A percentile compares a stretch with the other conserved stretches of the same genome.
phyloP scores from a whole-genome alignment of 768 basidiomycete species.

The Clathrus columnatus region DNA sequence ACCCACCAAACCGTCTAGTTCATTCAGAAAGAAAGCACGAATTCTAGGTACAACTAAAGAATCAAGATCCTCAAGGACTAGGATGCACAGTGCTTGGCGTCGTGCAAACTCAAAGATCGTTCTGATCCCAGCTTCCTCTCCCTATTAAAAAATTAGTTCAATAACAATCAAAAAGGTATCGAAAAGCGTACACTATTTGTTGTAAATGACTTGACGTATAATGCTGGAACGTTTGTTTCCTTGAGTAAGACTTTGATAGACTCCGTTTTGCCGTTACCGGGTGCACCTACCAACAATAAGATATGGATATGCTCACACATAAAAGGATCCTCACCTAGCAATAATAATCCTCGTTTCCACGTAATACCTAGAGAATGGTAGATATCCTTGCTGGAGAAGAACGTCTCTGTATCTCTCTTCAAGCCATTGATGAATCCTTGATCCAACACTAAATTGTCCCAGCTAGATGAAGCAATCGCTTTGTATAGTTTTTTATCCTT shows the following conservation, averaged over 20 bases:
- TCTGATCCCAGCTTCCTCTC: slow-evolving; percentile 23
- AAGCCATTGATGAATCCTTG: slow-evolving; percentile 26
- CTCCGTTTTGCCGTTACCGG: slow-evolving; percentile 34
- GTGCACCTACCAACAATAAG: slow-evolving; percentile 18
- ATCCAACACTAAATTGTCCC: slow-evolving; percentile 28
- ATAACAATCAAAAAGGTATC: background rate
- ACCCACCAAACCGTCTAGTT: slow-evolving; percentile 22
- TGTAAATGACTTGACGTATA: slow-evolving; percentile 35
- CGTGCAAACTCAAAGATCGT: slow-evolving; percentile 30
- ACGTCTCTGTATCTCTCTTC: slow-evolving; percentile 29
- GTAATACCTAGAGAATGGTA: slow-evolving; percentile 32
- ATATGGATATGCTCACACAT: background rate
- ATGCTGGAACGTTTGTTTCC: slow-evolving; percentile 22
- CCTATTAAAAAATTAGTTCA: background rate
- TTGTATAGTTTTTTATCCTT: slow-evolving; percentile 20
- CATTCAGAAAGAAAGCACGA: slow-evolving; percentile 35
- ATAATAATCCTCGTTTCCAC: slow-evolving; percentile 25
- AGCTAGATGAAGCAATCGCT: slow-evolving; percentile 22
- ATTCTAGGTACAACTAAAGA: slow-evolving; percentile 30
- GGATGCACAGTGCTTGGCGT: slow-evolving; percentile 20
- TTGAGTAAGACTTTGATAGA: slow-evolving; percentile 23
- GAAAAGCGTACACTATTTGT: slow-evolving; percentile 20
- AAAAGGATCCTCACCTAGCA: slow-evolving; percentile 1
- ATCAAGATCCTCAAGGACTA: slow-evolving; percentile 37
- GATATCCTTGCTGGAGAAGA: slow-evolving; percentile 29